Base-by-base conservation (phyloP, 352 stramenopile species). In the Blastocystis sp. region DNA sequence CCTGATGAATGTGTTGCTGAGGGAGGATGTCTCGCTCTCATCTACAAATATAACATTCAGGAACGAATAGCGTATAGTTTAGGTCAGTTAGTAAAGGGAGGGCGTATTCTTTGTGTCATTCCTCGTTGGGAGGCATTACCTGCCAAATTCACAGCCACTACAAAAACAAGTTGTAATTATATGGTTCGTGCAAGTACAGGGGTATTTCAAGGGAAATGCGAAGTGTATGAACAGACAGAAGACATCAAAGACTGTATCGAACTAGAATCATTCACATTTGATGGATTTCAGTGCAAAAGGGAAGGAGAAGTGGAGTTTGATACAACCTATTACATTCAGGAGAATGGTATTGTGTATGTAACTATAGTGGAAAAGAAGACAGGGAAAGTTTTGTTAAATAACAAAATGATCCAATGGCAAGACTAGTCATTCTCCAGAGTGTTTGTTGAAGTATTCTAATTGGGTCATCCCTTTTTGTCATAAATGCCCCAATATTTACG, bases 1-100 rank as follows among this genome's bases (percentile, higher is more conserved):
- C 66, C 66, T 42, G 66, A 78, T 51, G 66, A 78, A 30, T 42
- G 33, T 9, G 97, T 99, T 33, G 97, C 97, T 4, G n/a, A n/a
- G 91, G 98, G 98, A 91, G 98, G 97, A 19, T 81, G 70, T 33
- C 9, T 60, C 27, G 35, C 9, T 3, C 13, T 81, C 4, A 35
- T 59, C 24, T 48, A 33, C 2, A 3, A 27, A 13, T 19, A 66
- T n/a, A 54, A 59, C 4, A 22, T 58, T 11, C 30, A 60, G 37
- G 70, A 81, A 24, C 70, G 44, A 9, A 44, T 59, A 13, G 27
- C 48, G 1, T 66, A 64, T 59, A 81, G 70, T 64, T 22, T 81
- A 27, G 70, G 70, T 13, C 44, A 58, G 70, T 22, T 22, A 22
- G 37, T 81, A 19, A 59, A 48, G 1, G 37, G 37, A 48, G 37